phyloP scores from a whole-genome alignment of 1,284 basidiomycete species.

The Marasmius fiardii region DNA sequence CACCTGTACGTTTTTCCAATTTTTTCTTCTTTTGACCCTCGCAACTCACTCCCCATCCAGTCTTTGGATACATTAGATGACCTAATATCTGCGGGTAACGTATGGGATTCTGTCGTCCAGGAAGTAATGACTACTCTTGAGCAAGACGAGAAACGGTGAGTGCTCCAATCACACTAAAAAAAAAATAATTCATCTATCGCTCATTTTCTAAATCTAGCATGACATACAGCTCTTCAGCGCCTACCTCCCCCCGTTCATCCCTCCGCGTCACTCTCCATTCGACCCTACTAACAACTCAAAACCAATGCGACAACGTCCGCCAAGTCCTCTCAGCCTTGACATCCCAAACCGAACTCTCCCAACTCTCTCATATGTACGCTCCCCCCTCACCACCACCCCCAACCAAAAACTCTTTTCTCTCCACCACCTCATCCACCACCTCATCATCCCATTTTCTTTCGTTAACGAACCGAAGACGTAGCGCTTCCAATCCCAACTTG shows the following conservation, averaged over 20 bases:
- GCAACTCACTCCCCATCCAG: conserved; percentile 28
- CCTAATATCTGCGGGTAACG: conserved; percentile 58
- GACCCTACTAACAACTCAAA: conserved; percentile 68
- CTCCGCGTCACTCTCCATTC: conserved; percentile 69
- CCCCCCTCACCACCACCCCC: conserved; percentile 57
- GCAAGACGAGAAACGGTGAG: conserved; percentile 63
- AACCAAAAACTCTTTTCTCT: conserved; percentile 24
- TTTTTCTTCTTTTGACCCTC: background rate
- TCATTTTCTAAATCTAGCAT: conserved; percentile 11
- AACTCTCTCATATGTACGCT: conserved; percentile 81
- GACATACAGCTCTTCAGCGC: conserved; percentile 33
- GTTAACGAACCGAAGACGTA: conserved; percentile 31
- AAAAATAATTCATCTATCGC: conserved; percentile 12
- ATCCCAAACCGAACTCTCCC: conserved; percentile 61
- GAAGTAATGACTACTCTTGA: conserved; percentile 64
- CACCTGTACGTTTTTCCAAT: conserved; percentile 42
- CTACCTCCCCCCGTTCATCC: conserved; percentile 50
- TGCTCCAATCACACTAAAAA: conserved; percentile 4
- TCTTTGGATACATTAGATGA: conserved; percentile 61
- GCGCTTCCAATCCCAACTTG: conserved; percentile 22
- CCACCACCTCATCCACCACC: conserved; percentile 12
- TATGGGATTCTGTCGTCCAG: conserved; percentile 70
- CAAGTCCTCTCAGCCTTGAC: conserved; percentile 73
- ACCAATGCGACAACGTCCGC: conserved; percentile 76
- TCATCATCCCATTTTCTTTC: conserved; percentile 33